Percentiles rank a stretch among this genome's conserved stretches.
Evolutionary conservation across 225 moss, liverwort and hornwort genomes (phyloP).

Genomic region (Sphagnum tenellum): DNA sequence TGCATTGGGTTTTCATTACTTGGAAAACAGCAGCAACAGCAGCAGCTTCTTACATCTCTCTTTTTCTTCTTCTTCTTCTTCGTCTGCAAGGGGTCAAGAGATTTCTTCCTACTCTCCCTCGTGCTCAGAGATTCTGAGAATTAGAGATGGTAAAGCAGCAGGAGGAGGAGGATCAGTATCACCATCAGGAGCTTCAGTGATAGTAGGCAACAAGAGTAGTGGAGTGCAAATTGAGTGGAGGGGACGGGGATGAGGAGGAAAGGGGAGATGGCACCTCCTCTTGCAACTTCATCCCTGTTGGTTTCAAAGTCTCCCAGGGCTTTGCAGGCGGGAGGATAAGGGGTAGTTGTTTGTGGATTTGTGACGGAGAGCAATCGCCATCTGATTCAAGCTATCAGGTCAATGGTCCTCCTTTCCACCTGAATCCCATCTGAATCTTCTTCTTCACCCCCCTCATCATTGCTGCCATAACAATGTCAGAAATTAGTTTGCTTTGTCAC

Average conservation of each 20-base stretch:
- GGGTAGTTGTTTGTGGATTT: slow-evolving; percentile 12
- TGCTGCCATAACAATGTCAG: not conserved
- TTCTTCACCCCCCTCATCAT: slow-evolving; percentile 1
- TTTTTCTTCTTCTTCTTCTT: too few relatives aligned
- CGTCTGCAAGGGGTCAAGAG: too few relatives aligned
- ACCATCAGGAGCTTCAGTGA: too few relatives aligned
- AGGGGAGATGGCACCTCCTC: slow-evolving; percentile 9
- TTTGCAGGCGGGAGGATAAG: slow-evolving; percentile 30
- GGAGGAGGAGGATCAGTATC: too few relatives aligned
- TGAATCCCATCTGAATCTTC: not conserved
- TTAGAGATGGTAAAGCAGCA: slow-evolving; percentile 5
- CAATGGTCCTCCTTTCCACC: not conserved
- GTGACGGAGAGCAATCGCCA: slow-evolving; percentile 32
- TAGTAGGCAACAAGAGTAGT: not conserved
- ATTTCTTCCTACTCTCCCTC: slow-evolving; percentile 5
- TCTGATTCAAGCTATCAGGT: slow-evolving; percentile 30
- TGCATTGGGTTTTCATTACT: too few relatives aligned
- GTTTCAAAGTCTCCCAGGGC: slow-evolving; percentile 18
- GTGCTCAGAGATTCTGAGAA: slow-evolving; percentile 19
- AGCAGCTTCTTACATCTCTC: too few relatives aligned
- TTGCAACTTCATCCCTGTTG: slow-evolving; percentile 23
- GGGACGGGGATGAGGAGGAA: slow-evolving; percentile 8
- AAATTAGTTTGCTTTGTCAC: not conserved
- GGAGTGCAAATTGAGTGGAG: slow-evolving; percentile 17
- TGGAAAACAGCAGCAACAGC: too few relatives aligned